phyloP scores from a whole-genome alignment of 202 grass and related monocot genomes.

The Miscanthus sacchariflorus region DNA sequence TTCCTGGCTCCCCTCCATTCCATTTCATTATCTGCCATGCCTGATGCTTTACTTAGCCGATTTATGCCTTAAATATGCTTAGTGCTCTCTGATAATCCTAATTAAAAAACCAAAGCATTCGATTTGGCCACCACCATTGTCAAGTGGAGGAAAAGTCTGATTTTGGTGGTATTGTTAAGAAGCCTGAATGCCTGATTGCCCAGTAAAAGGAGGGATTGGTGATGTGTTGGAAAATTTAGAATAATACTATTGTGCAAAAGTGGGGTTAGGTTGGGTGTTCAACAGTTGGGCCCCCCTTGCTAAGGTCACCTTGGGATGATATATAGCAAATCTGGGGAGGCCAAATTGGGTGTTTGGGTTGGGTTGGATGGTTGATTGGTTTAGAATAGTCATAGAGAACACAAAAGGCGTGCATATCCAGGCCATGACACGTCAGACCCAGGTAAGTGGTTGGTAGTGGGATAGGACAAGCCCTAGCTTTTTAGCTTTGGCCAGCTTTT shows the following conservation, averaged over 20 bases:
- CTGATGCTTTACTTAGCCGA: constrained; percentile 46
- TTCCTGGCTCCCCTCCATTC: constrained; percentile 35
- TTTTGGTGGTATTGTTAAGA: constrained; percentile 69
- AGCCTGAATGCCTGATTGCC: constrained; percentile 53
- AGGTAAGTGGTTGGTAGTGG: constrained; percentile 71
- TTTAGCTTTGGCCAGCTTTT: constrained; percentile 61
- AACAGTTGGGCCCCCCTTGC: constrained; percentile 40
- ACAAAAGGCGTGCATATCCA: constrained; percentile 56
- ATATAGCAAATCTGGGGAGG: constrained; percentile 56
- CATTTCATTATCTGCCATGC: constrained; percentile 45
- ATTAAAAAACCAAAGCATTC: constrained; percentile 51
- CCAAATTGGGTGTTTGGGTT: constrained; percentile 28
- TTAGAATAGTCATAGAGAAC: constrained; percentile 51
- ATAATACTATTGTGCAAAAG: constrained; percentile 47
- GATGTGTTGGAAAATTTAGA: constrained; percentile 42
- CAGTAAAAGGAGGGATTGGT: constrained; percentile 53
- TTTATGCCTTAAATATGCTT: constrained; percentile 57
- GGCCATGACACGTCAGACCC: constrained; percentile 67
- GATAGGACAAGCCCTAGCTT: constrained; percentile 75
- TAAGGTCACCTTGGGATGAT: constrained; percentile 47
- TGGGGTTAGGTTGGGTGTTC: constrained; percentile 46
- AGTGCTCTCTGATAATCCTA: constrained; percentile 63
- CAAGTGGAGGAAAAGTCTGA: constrained; percentile 60
- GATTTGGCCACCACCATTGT: constrained; percentile 64
- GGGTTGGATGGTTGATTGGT: constrained; percentile 44